phyloP scores from a whole-genome alignment of 2,329 filamentous ascomycete species.

The Cytospora piceicola region DNA sequence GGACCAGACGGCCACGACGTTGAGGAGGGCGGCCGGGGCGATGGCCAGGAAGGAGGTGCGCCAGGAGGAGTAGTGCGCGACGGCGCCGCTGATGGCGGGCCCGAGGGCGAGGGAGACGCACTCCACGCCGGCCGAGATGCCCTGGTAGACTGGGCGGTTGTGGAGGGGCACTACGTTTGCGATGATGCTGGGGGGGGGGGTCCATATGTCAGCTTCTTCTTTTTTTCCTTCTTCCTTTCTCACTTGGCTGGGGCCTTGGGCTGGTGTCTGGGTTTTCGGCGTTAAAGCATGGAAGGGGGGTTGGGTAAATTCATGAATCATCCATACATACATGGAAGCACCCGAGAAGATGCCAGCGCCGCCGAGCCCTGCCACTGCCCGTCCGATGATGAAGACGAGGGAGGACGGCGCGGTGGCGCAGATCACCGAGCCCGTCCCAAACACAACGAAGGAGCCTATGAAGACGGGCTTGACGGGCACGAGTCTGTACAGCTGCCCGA shows the following conservation, averaged over 20 bases:
- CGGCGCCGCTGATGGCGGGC: not conserved
- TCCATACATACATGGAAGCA: conserved; percentile 1
- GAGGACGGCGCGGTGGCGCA: conserved; percentile 34
- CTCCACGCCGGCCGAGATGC: conserved; percentile 4
- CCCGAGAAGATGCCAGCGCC: conserved; percentile 37
- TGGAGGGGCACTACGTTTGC: conserved; percentile 1
- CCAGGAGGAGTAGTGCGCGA: conserved; percentile 2
- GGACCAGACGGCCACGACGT: not conserved
- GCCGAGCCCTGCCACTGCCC: conserved; percentile 33
- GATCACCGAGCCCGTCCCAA: conserved; percentile 29
- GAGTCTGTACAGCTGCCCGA: conserved; percentile 3
- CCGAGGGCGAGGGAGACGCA: conserved; percentile 8
- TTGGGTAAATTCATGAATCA: too few species aligned
- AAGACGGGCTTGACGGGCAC: conserved; percentile 5
- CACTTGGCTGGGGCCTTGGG: too few species aligned
- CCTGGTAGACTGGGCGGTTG: conserved; percentile 3
- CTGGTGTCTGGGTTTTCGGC: too few species aligned
- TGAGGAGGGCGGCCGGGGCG: conserved; percentile 1
- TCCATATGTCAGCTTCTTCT: not conserved
- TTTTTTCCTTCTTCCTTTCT: not conserved
- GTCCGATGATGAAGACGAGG: conserved; percentile 33
- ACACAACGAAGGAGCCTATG: conserved; percentile 8
- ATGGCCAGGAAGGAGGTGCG: conserved; percentile 4
- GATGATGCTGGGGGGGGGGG: not conserved
- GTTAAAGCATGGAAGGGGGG: not conserved